Percentiles rank a stretch among this genome's conserved stretches.
These are phyloP conservation scores for Umbelopsis vinacea DNA, from an alignment of 192 early-diverging fungal genomes.

Conservation along the genomic window DNA sequence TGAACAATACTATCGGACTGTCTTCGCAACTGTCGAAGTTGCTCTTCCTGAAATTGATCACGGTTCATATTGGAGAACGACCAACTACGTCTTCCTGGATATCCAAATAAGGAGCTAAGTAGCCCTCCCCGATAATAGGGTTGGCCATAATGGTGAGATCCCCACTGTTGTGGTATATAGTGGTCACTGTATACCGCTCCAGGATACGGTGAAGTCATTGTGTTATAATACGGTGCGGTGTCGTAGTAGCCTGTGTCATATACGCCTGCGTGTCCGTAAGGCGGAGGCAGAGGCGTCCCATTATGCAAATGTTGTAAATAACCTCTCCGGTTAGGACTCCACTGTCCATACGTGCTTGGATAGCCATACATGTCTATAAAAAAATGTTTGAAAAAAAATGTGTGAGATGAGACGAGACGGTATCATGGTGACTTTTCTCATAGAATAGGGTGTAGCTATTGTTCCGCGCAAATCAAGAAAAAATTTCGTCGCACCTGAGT, in stretches of 20 bases:
- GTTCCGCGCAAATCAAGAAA: background rate
- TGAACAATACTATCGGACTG: background rate
- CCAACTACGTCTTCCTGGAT: background rate
- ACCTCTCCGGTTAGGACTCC: background rate
- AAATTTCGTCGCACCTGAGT: background rate
- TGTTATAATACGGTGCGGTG: background rate
- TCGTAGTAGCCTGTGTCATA: constrained; percentile 1
- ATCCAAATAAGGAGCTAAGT: constrained; percentile 9
- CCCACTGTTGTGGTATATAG: background rate
- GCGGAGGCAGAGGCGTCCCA: background rate
- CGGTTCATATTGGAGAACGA: background rate
- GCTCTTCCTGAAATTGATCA: constrained; percentile 11
- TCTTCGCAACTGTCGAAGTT: constrained; percentile 2
- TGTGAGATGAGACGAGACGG: background rate
- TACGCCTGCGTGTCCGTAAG: background rate
- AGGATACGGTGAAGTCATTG: background rate
- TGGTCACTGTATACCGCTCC: background rate
- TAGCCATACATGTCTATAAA: constrained; percentile 7
- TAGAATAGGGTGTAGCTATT: no score
- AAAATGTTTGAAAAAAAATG: no score
- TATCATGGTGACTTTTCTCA: no score
- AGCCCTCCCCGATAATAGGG: background rate
- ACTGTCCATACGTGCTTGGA: background rate
- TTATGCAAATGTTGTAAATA: background rate
- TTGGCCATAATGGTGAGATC: background rate